A percentile compares a stretch with the other conserved stretches of the same genome.
phyloP scores from a whole-genome alignment of 495 filamentous ascomycete species.

The Penicillium manginii region DNA sequence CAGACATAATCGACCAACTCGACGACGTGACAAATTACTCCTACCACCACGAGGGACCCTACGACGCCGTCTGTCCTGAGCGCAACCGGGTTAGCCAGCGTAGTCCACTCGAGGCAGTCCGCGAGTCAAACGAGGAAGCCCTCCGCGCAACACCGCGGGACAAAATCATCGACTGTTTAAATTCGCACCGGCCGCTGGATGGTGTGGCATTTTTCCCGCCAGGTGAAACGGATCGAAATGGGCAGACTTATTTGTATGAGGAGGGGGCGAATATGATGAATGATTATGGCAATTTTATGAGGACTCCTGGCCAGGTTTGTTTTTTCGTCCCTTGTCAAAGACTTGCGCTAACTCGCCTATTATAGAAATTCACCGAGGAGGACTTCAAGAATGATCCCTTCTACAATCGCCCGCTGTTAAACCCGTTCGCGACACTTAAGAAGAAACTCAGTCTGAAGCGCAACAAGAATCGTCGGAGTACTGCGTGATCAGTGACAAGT shows the following conservation, averaged over 20 bases:
- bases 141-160: constrained; percentile 82
- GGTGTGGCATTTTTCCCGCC: constrained; percentile 79
- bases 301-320: constrained; percentile 41
- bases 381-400: constrained; percentile 54
- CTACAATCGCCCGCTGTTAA: constrained; percentile 40
- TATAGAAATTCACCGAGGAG: constrained; percentile 50
- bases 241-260: constrained; percentile 74
- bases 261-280: constrained; percentile 86
- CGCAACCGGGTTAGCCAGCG: constrained; percentile 64
- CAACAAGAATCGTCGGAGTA: constrained; percentile 36
- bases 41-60: constrained; percentile 94
- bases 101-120: constrained; percentile 79
- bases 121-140: constrained; percentile 73
- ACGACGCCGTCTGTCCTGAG: constrained; percentile 77
- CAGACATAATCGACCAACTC: constrained; percentile 81
- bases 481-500: constrained; percentile 21
- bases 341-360: background rate
- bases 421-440: constrained; percentile 36
- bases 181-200: constrained; percentile 80
- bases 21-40: constrained; percentile 61
- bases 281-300: constrained; percentile 55
- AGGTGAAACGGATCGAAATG: constrained; percentile 66
- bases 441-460: constrained; percentile 41
- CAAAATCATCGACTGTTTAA: constrained; percentile 73
- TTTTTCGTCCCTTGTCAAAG: background rate